phyloP scores from a whole-genome alignment of 148 eudicot genomes.

The Vaccinium macrocarpon region DNA sequence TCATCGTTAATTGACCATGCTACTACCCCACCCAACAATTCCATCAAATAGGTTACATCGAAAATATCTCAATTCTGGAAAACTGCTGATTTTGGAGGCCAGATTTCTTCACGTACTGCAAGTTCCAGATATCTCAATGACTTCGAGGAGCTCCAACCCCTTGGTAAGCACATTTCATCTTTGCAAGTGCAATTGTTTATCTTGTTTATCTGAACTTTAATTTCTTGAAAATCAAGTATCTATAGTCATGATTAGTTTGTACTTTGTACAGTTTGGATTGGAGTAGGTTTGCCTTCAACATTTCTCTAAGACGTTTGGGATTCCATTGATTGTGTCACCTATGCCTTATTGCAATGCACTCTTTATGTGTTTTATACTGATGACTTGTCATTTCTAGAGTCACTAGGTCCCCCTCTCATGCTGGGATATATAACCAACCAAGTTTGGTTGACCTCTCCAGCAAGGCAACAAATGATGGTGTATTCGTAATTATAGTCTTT shows the following conservation, averaged over 20 bases:
- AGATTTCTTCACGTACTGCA: slow-evolving; percentile 45
- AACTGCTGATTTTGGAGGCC: slow-evolving; percentile 58
- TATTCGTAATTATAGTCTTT: neutral
- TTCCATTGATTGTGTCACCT: neutral
- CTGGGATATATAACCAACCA: neutral
- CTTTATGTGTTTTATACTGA: neutral
- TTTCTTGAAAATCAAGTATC: neutral
- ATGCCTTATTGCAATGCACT: neutral
- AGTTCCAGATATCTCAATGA: slow-evolving; percentile 87
- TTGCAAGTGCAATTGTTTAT: neutral
- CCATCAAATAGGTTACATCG: slow-evolving; percentile 51
- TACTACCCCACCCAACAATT: slow-evolving; percentile 9
- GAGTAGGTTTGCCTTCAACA: neutral
- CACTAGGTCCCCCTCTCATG: neutral
- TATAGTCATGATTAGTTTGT: neutral
- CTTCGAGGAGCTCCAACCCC: slow-evolving; percentile 90
- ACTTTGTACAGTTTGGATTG: neutral
- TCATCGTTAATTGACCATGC: slow-evolving; percentile 6
- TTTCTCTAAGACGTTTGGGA: neutral
- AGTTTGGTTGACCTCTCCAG: neutral
- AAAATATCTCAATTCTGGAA: slow-evolving; percentile 77
- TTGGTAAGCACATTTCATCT: slow-evolving; percentile 48
- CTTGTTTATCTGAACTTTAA: neutral
- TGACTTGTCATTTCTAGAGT: neutral
- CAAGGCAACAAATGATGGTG: neutral